These are phyloP conservation scores for Annona squamosa DNA, from an alignment of 164 flowering plant species.

Conservation along the genomic window DNA sequence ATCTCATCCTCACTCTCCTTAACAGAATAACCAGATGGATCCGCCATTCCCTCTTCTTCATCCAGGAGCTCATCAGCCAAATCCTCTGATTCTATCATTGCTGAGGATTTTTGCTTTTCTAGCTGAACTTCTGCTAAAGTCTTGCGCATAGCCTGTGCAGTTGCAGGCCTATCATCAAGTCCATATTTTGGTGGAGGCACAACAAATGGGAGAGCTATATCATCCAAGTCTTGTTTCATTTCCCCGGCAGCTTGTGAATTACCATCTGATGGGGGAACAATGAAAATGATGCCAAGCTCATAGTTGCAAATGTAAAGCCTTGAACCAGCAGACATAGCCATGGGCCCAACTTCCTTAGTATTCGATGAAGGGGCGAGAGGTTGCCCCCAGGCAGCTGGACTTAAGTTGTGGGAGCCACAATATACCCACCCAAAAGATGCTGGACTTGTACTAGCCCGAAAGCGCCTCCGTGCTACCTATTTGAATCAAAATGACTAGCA, in stretches of 20 bases:
- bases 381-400: constrained; percentile 93
- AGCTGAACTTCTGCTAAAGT: constrained; percentile 38
- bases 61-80: constrained; percentile 41
- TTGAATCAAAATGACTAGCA: neutral
- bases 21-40: constrained; percentile 20
- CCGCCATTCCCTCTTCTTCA: constrained; percentile 39
- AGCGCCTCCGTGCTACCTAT: constrained; percentile 85
- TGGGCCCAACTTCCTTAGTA: constrained; percentile 8
- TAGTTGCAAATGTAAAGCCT: constrained; percentile 75
- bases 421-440: constrained; percentile 86
- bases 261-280: constrained; percentile 62
- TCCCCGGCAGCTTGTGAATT: neutral
- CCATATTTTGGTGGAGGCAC: constrained; percentile 75
- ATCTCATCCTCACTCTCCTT: constrained; percentile 66
- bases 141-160: constrained; percentile 64
- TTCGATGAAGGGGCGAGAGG: constrained; percentile 26
- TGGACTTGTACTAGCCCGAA: constrained; percentile 36
- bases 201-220: constrained; percentile 63
- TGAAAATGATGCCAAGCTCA: constrained; percentile 74
- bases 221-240: constrained; percentile 38
- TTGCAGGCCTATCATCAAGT: constrained; percentile 60
- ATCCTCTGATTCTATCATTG: constrained; percentile 18
- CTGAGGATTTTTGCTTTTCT: constrained; percentile 23
- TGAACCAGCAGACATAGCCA: constrained; percentile 19
- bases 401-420: constrained; percentile 91